These are phyloP conservation scores for Lavandula angustifolia DNA, from an alignment of 257 asterid genomes.

Conservation along the genomic window DNA sequence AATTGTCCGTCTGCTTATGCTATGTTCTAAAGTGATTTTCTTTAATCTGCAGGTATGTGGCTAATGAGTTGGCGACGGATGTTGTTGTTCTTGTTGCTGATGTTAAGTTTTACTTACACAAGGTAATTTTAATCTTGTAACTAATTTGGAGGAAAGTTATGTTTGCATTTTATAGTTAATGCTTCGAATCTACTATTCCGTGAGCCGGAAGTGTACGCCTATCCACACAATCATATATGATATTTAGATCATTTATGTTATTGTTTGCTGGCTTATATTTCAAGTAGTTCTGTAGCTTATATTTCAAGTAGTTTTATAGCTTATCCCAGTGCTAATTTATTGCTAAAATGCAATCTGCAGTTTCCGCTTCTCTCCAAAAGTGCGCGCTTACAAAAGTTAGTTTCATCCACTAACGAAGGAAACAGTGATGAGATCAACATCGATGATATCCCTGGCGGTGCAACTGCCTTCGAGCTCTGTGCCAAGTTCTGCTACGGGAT, in stretches of 20 bases:
- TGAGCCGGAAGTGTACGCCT: neutral
- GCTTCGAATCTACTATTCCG: neutral
- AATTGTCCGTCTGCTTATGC: constrained; percentile 8
- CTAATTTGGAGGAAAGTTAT: neutral
- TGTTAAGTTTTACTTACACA: constrained; percentile 78
- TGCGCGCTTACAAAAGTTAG: constrained; percentile 65
- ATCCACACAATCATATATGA: neutral
- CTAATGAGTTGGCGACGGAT: constrained; percentile 86
- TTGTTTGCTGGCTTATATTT: too few species aligned
- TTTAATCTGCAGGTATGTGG: constrained; percentile 65
- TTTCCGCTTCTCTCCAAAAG: constrained; percentile 94
- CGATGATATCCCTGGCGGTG: constrained; percentile 86
- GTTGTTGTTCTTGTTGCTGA: constrained; percentile 65
- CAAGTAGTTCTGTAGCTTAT: neutral
- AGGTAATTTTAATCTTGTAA: constrained; percentile 53
- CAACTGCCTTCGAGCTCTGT: constrained; percentile 76
- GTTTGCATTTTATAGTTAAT: neutral
- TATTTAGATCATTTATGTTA: neutral
- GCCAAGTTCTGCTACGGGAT: constrained; percentile 92
- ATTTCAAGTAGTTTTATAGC: neutral
- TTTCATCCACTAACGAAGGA: constrained; percentile 59
- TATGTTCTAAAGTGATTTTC: neutral
- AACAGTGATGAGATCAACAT: constrained; percentile 60
- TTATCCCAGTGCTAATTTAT: constrained; percentile 27
- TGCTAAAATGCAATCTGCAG: constrained; percentile 42